Evolutionary conservation across 1,284 basidiomycete species (phyloP).

Genomic region (Trichosporon sp.): DNA sequence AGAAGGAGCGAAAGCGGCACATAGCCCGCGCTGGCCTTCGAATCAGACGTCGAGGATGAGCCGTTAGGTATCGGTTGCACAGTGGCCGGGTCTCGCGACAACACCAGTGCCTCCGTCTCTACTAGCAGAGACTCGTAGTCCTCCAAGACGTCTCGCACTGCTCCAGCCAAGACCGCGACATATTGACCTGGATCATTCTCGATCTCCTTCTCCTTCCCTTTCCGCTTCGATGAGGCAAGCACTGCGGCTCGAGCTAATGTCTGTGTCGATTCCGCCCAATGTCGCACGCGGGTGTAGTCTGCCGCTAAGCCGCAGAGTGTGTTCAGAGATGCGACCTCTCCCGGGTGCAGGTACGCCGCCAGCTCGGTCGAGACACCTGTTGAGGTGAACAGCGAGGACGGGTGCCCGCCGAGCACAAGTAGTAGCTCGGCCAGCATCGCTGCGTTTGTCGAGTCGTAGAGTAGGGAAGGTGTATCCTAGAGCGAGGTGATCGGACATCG

Average conservation of each 20-base stretch:
- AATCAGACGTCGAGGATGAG: no score
- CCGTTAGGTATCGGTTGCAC: slow-evolving; percentile 55
- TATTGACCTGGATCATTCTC: slow-evolving; percentile 54
- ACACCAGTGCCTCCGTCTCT: slow-evolving; percentile 69
- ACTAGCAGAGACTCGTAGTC: slow-evolving; percentile 77
- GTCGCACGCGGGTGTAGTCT: slow-evolving; percentile 65
- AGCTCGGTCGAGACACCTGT: slow-evolving; percentile 59
- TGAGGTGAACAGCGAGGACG: slow-evolving; percentile 64
- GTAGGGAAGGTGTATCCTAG: not conserved
- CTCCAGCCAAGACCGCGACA: slow-evolving; percentile 66
- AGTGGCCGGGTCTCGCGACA: slow-evolving; percentile 62
- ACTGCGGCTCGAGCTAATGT: slow-evolving; percentile 19
- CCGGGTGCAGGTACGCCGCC: slow-evolving; percentile 69
- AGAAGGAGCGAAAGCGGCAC: slow-evolving; percentile 74
- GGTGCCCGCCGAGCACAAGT: slow-evolving; percentile 72
- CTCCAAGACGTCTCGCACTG: slow-evolving; percentile 63
- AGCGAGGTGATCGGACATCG: not conserved
- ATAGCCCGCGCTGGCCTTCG: slow-evolving; percentile 53
- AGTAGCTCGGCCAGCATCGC: slow-evolving; percentile 79
- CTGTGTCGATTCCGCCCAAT: slow-evolving; percentile 25
- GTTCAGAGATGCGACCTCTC: slow-evolving; percentile 72
- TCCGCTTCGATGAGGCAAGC: slow-evolving; percentile 11
- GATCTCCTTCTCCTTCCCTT: not conserved
- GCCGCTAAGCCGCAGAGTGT: slow-evolving; percentile 64
- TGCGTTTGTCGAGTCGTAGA: not conserved